Percentiles rank a stretch among this genome's conserved stretches.
phyloP scores from a whole-genome alignment of 2,329 filamentous ascomycete genomes.

The Biscogniauxia sp. region DNA sequence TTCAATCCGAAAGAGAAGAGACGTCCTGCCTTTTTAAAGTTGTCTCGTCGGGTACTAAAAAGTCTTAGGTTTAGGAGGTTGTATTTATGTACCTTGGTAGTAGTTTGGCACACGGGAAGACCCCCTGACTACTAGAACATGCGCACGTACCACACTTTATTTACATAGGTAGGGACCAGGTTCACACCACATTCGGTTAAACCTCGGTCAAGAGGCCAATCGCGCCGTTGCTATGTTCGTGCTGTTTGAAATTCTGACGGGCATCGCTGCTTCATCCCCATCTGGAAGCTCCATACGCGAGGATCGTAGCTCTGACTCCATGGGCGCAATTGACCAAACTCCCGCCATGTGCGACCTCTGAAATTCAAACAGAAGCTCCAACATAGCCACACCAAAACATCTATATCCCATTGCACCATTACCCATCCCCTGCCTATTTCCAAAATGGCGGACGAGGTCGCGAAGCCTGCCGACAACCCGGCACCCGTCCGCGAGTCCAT shows the following conservation, averaged over 20 bases:
- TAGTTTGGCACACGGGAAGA: no score
- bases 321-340: slow-evolving; percentile 9
- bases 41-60: no score
- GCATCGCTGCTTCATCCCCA: background rate
- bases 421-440: background rate
- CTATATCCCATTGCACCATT: background rate
- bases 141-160: slow-evolving; percentile 1
- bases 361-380: slow-evolving; percentile 1
- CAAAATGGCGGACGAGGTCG: slow-evolving; percentile 27
- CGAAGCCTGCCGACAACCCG: slow-evolving; percentile 39
- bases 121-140: background rate
- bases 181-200: background rate
- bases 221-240: background rate
- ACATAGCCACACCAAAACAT: background rate
- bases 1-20: no score
- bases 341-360: background rate
- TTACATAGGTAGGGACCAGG: no score
- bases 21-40: no score
- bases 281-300: background rate
- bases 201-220: background rate
- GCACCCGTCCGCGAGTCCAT: slow-evolving; percentile 51
- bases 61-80: no score
- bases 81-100: no score
- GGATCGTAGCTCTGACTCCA: background rate
- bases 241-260: background rate